Conservation (phyloP, 2,329 filamentous ascomycete genomes). For the Alternaria ethzedia region DNA sequence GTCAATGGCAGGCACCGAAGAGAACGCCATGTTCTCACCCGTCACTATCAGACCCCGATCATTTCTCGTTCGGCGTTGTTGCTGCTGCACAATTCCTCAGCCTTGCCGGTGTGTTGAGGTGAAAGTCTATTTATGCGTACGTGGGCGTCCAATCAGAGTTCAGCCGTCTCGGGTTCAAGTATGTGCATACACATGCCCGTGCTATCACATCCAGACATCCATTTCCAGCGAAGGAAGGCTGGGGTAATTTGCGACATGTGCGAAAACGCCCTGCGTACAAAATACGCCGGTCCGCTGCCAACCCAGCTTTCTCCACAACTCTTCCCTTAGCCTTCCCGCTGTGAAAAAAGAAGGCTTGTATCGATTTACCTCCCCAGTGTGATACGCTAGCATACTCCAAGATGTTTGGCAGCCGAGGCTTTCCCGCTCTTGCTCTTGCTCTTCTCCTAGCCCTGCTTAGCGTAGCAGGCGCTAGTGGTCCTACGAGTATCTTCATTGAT, state of each 20-base stretch:
- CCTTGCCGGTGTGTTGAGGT: neutral
- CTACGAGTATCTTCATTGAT: neutral
- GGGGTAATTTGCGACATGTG: neutral
- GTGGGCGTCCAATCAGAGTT: neutral
- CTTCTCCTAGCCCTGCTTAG: neutral
- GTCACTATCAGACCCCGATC: neutral
- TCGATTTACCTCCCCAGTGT: too few species aligned
- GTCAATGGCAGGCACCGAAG: neutral
- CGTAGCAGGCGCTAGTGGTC: neutral
- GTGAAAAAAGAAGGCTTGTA: neutral
- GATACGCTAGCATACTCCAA: neutral
- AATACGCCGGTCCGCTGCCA: neutral
- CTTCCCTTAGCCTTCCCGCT: neutral
- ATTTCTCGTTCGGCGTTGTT: neutral
- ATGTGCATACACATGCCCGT: neutral
- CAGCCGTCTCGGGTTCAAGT: neutral
- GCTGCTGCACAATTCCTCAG: neutral
- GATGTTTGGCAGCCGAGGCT: neutral
- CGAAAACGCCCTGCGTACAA: neutral
- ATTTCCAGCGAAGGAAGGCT: neutral
- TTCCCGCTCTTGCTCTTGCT: neutral
- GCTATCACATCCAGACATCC: neutral
- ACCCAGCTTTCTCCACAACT: neutral
- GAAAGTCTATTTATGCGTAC: neutral
- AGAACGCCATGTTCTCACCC: neutral